Percentiles rank a stretch among this genome's conserved stretches.
Conservation (phyloP, 768 basidiomycete genomes). For the Boletus edulis region DNA sequence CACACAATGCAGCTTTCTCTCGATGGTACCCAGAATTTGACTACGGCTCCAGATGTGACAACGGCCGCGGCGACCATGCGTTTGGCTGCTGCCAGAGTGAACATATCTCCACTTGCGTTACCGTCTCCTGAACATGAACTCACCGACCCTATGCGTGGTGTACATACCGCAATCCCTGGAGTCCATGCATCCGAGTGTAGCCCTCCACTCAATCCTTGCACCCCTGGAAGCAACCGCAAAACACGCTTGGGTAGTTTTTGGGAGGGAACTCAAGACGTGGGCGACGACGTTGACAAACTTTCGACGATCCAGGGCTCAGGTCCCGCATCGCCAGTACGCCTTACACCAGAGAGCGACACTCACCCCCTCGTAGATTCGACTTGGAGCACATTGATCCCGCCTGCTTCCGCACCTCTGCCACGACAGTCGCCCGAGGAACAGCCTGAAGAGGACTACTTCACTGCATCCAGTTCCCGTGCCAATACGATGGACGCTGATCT, state of each 20-base stretch:
- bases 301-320: constrained; percentile 25
- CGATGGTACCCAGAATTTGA: constrained; percentile 28
- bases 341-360: constrained; percentile 5
- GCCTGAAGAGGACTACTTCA: constrained; percentile 32
- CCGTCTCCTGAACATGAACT: constrained; percentile 92
- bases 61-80: constrained; percentile 80
- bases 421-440: constrained; percentile 25
- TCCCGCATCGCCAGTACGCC: constrained; percentile 21
- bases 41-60: constrained; percentile 50
- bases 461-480: constrained; percentile 24
- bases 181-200: constrained; percentile 43
- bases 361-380: constrained; percentile 3
- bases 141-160: constrained; percentile 83
- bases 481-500: constrained; percentile 18
- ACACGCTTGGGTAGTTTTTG: constrained; percentile 68
- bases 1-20: constrained; percentile 28
- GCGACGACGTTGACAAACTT: constrained; percentile 29
- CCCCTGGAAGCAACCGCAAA: constrained; percentile 51
- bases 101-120: constrained; percentile 82
- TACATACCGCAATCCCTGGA: constrained; percentile 64
- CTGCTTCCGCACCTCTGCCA: constrained; percentile 17
- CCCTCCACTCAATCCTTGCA: constrained; percentile 36
- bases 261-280: constrained; percentile 72
- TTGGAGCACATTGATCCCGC: constrained; percentile 4
- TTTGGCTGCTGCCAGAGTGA: constrained; percentile 78